Percentiles rank a stretch among this genome's conserved stretches.
Evolutionary conservation across 2,329 filamentous ascomycete species (phyloP).

Genomic region (Chaetomium olivaceum): DNA sequence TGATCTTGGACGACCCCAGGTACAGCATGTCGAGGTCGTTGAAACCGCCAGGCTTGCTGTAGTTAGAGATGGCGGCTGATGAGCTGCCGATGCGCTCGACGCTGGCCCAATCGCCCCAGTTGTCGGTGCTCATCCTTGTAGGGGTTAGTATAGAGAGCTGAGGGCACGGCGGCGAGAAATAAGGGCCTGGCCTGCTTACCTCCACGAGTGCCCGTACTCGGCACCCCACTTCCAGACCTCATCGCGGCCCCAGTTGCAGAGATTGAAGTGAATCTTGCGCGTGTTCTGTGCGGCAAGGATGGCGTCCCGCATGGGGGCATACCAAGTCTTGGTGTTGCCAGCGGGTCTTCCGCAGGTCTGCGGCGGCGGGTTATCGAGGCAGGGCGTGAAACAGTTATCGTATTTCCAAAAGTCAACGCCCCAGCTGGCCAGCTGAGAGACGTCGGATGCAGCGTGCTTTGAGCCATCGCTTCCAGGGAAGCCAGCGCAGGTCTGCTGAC

Average conservation of each 20-base stretch:
- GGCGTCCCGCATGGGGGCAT: conserved; percentile 27
- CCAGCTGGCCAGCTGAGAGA: conserved; percentile 23
- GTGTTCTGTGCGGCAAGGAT: conserved; percentile 8
- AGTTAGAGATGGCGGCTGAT: conserved; percentile 26
- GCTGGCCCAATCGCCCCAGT: conserved; percentile 28
- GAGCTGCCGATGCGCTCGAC: conserved; percentile 26
- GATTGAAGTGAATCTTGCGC: conserved; percentile 23
- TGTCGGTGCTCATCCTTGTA: conserved; percentile 25
- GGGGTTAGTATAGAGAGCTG: not conserved
- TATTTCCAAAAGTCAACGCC: conserved; percentile 32
- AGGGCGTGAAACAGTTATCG: conserved; percentile 31
- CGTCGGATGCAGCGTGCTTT: conserved; percentile 21
- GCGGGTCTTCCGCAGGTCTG: conserved; percentile 24
- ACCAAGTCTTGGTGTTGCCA: conserved; percentile 24
- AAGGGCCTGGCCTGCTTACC: conserved; percentile 9
- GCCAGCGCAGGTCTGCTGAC: conserved; percentile 27
- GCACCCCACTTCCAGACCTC: conserved; percentile 28
- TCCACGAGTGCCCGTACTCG: conserved; percentile 25
- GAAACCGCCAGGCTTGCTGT: conserved; percentile 34
- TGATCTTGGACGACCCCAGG: conserved; percentile 25
- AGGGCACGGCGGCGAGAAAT: not conserved
- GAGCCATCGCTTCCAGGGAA: conserved; percentile 26
- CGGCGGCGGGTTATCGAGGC: conserved; percentile 19
- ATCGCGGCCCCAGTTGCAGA: conserved; percentile 31
- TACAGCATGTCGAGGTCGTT: conserved; percentile 38